A percentile compares a stretch with the other conserved stretches of the same genome.
phyloP scores from a whole-genome alignment of 1,284 basidiomycete genomes.

The Mycena sp. region DNA sequence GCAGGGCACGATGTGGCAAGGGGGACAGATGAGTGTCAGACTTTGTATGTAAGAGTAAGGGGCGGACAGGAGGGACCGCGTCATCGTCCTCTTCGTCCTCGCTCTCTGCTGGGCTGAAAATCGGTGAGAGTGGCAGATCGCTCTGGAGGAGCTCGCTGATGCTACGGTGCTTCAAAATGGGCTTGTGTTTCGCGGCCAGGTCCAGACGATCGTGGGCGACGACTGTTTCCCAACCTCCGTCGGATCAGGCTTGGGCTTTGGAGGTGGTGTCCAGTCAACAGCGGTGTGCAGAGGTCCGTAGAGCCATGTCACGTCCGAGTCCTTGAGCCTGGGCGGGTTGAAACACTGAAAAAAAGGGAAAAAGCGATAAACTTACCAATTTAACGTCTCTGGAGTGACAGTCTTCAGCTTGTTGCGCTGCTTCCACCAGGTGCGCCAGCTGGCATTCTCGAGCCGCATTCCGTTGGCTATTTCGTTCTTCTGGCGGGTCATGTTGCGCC shows the following conservation, averaged over 20 bases:
- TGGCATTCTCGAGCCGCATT: slow-evolving; percentile 94
- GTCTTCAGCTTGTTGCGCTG: slow-evolving; percentile 97
- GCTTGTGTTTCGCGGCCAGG: slow-evolving; percentile 67
- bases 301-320: slow-evolving; percentile 99
- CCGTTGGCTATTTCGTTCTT: slow-evolving; percentile 99
- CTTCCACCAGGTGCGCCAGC: slow-evolving; percentile 99
- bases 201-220: slow-evolving; percentile 49
- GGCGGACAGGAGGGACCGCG: slow-evolving; percentile 52
- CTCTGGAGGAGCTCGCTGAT: slow-evolving; percentile 88
- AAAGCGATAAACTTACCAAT: slow-evolving; percentile 91
- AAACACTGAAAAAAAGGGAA: slow-evolving; percentile 27
- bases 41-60: slow-evolving; percentile 79
- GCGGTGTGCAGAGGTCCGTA: slow-evolving; percentile 97
- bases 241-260: slow-evolving; percentile 51
- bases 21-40: slow-evolving; percentile 81
- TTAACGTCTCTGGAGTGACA: slow-evolving; percentile 95
- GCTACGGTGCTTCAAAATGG: slow-evolving; percentile 96
- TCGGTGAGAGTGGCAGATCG: slow-evolving; percentile 64
- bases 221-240: slow-evolving; percentile 46
- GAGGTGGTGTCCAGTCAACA: slow-evolving; percentile 74
- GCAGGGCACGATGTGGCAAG: slow-evolving; percentile 59
- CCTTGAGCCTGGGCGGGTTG: slow-evolving; percentile 85
- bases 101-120: slow-evolving; percentile 60
- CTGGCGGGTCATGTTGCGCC: slow-evolving; percentile 98
- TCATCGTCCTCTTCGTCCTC: slow-evolving; percentile 46